These are phyloP conservation scores for Dimargaris cristalligena DNA, from an alignment of 192 early-diverging fungal species.

Conservation along the genomic window DNA sequence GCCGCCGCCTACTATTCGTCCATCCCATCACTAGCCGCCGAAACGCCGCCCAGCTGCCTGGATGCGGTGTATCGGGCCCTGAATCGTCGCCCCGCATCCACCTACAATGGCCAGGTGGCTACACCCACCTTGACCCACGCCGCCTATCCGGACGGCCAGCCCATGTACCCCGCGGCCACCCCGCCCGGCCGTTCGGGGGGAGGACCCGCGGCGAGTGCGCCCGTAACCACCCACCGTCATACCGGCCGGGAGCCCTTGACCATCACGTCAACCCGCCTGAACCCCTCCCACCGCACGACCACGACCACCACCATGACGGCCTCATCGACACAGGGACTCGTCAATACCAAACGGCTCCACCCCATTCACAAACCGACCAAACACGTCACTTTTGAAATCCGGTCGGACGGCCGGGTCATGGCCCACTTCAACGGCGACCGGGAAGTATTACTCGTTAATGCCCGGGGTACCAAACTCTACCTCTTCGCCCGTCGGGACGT, in stretches of 20 bases:
- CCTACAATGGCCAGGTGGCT: not conserved
- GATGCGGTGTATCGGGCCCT: conserved; percentile 7
- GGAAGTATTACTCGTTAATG: not conserved
- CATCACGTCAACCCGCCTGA: not conserved
- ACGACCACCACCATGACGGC: not conserved
- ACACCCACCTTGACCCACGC: not conserved
- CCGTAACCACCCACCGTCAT: not conserved
- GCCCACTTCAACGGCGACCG: conserved; percentile 6
- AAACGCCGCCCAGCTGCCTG: not conserved
- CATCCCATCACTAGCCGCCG: too few relatives aligned
- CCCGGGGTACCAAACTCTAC: conserved; percentile 2
- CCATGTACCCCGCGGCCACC: not conserved
- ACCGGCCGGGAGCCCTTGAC: not conserved
- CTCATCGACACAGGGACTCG: not conserved
- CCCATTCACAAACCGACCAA: not conserved
- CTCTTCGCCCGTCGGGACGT: not conserved
- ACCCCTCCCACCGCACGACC: not conserved
- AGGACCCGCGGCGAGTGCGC: too few relatives aligned
- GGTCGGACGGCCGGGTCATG: not conserved
- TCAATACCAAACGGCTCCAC: not conserved
- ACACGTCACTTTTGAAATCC: conserved; percentile 6
- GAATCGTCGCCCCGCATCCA: not conserved
- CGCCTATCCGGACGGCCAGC: not conserved
- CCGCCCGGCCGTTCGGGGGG: too few relatives aligned
- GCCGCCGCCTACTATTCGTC: conserved; percentile 6